A percentile compares a stretch with the other conserved stretches of the same genome.
Evolutionary conservation across 2,329 filamentous ascomycete genomes (phyloP).

Genomic region (Alternaria brassicae): DNA sequence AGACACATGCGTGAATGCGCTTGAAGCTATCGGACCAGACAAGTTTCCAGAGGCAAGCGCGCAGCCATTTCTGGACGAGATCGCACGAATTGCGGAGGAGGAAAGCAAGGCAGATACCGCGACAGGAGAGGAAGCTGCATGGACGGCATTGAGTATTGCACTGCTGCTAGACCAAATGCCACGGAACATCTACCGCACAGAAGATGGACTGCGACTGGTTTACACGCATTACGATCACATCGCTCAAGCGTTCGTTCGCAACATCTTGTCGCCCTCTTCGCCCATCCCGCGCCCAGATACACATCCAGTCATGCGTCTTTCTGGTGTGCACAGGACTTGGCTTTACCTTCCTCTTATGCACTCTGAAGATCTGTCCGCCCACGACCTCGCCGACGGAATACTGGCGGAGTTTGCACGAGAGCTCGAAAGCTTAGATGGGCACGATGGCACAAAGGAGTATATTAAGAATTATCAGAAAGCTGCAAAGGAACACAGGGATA

Average conservation of each 20-base stretch:
- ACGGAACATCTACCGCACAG: constrained; percentile 66
- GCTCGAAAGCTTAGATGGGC: constrained; percentile 38
- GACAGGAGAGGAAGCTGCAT: constrained; percentile 37
- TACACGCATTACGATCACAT: constrained; percentile 66
- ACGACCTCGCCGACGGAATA: constrained; percentile 50
- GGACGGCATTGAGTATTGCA: constrained; percentile 58
- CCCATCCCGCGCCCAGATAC: constrained; percentile 36
- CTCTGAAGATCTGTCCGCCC: constrained; percentile 59
- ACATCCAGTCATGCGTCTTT: constrained; percentile 40
- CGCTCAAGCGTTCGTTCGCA: constrained; percentile 54
- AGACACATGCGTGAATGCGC: constrained; percentile 42
- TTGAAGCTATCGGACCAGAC: constrained; percentile 50
- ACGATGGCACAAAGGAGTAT: constrained; percentile 36
- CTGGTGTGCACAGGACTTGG: constrained; percentile 58
- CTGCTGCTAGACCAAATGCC: constrained; percentile 69
- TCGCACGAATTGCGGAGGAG: constrained; percentile 27
- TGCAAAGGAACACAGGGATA: constrained; percentile 57
- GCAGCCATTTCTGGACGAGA: constrained; percentile 49
- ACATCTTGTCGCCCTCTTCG: constrained; percentile 42
- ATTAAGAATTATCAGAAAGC: constrained; percentile 46
- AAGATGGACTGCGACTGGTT: constrained; percentile 52
- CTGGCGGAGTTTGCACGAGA: constrained; percentile 46
- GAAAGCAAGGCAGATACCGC: constrained; percentile 18
- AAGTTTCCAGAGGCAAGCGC: constrained; percentile 41
- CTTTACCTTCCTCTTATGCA: constrained; percentile 68